phyloP scores from a whole-genome alignment of 1,284 basidiomycete species.

The Dichomitus squalens region DNA sequence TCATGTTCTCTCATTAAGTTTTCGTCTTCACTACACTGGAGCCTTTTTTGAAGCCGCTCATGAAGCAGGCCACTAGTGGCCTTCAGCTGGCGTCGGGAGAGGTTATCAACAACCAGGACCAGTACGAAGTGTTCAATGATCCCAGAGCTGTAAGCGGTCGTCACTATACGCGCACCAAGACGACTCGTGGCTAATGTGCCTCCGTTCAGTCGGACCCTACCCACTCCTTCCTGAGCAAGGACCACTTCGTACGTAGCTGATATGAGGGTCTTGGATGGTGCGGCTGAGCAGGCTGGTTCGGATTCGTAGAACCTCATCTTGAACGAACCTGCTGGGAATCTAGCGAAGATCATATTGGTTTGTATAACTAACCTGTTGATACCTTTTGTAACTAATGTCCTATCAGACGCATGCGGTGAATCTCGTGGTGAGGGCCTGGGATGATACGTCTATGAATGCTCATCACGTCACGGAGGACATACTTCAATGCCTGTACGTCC shows the following conservation, averaged over 20 bases:
- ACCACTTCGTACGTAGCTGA: constrained; percentile 65
- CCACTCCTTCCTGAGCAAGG: constrained; percentile 82
- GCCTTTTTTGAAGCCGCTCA: constrained; percentile 77
- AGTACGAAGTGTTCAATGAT: constrained; percentile 84
- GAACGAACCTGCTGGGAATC: constrained; percentile 78
- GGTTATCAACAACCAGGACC: constrained; percentile 80
- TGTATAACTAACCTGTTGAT: constrained; percentile 29
- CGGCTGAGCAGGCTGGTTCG: not conserved
- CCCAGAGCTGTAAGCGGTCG: constrained; percentile 60
- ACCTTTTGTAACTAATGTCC: not conserved
- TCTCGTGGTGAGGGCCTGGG: constrained; percentile 83
- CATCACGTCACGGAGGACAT: constrained; percentile 68
- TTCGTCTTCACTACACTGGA: constrained; percentile 79
- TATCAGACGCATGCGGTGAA: constrained; percentile 58
- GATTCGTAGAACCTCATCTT: constrained; percentile 62
- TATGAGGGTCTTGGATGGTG: not conserved
- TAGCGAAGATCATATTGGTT: constrained; percentile 73
- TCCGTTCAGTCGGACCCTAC: constrained; percentile 76
- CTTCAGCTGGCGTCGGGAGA: constrained; percentile 68
- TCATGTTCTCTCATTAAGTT: constrained; percentile 41
- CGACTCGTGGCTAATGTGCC: not conserved
- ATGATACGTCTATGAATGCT: constrained; percentile 65
- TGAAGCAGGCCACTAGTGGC: constrained; percentile 66
- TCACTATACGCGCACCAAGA: too few relatives aligned
- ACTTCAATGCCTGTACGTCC: constrained; percentile 68